Evolutionary conservation across 495 filamentous ascomycete genomes (phyloP), one percentile per base, ranked within the genome.

Genomic region (Cryomyces minteri): DNA sequence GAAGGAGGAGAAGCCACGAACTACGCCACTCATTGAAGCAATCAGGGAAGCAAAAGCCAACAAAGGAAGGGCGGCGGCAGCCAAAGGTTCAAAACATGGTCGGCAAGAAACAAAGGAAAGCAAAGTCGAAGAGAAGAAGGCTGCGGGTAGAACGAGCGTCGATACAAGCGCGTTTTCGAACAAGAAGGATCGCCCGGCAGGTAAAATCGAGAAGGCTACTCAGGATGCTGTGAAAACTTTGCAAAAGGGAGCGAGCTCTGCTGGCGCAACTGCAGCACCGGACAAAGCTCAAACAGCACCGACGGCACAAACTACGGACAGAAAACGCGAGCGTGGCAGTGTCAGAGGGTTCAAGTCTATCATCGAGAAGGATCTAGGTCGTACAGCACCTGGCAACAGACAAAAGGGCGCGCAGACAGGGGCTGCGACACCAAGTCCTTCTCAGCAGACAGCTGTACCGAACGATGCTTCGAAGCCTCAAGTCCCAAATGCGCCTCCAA

Each of bases 1-100:
- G 54, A 72, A 74, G 41, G 64, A 68, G 44, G 73, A 75, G 30
- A 76, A 81, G 52, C 66, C 82, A 43, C 84, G 72, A 7, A 86
- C 76, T 0, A 98, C 90, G 0, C 90, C 90, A 0, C 62, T 98
- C 48, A 80, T 98, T 37, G 87, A 96, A 54, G 92, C 76, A 54
- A 68, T 98, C 38, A 78, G 78, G 53, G 86, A 93, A 53, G 90
- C 83, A 68, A 94, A 88, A 65, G 84, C 84, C 9, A 80, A 73
- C 58, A 92, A 86, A 63, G 80, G 73, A 6, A 92, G 88, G 57
- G 82, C 55, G 14, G 47, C 54, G 11, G 46, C 62, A 36, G 51
- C 60, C 8, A 66, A 66, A 49, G 58, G 55, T 41, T 56, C 68
- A 70, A 80, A 55, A 64, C 63, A 62, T 47, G 47, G 51, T 31